Percentiles rank a stretch among this genome's conserved stretches.
Evolutionary conservation across 352 stramenopile species (phyloP).

Genomic region (Phytophthora brassicae): DNA sequence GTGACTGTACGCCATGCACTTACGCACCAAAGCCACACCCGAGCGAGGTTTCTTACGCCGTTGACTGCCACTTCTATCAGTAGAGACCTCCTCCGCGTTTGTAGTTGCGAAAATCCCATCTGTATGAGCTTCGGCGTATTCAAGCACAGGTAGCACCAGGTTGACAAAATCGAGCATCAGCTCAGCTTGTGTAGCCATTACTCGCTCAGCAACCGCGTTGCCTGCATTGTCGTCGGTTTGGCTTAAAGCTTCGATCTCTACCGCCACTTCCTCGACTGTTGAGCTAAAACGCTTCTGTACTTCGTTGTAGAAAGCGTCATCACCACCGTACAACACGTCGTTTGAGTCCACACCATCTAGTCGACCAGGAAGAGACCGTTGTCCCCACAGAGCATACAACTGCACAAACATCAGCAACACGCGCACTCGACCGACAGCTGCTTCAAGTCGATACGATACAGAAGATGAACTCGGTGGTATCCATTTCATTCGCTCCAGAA

Average conservation of each 20-base stretch:
- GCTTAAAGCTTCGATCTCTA: slow-evolving; percentile 47
- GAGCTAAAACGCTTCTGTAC: slow-evolving; percentile 51
- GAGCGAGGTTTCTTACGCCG: slow-evolving; percentile 35
- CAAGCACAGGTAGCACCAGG: slow-evolving; percentile 35
- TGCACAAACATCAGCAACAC: slow-evolving; percentile 49
- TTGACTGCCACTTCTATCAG: slow-evolving; percentile 13
- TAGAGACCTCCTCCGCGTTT: slow-evolving; percentile 5
- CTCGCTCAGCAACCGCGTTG: background rate
- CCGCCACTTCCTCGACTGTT: slow-evolving; percentile 50
- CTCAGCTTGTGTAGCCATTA: slow-evolving; percentile 39
- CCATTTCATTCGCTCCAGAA: slow-evolving; percentile 51
- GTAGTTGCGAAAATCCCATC: background rate
- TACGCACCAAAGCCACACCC: slow-evolving; percentile 40
- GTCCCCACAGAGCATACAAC: slow-evolving; percentile 65
- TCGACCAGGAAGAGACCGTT: slow-evolving; percentile 38
- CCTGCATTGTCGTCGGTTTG: background rate
- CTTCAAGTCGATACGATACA: slow-evolving; percentile 14
- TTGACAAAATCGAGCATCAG: slow-evolving; percentile 73
- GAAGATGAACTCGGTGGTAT: slow-evolving; percentile 15
- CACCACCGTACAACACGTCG: slow-evolving; percentile 79
- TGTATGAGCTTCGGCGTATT: slow-evolving; percentile 32
- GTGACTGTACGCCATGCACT: slow-evolving; percentile 41
- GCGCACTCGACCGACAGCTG: slow-evolving; percentile 32
- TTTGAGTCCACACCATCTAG: slow-evolving; percentile 78
- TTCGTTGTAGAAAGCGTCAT: slow-evolving; percentile 51